Base-by-base conservation (phyloP, 2,329 filamentous ascomycete species). In the Hortaea werneckii region DNA sequence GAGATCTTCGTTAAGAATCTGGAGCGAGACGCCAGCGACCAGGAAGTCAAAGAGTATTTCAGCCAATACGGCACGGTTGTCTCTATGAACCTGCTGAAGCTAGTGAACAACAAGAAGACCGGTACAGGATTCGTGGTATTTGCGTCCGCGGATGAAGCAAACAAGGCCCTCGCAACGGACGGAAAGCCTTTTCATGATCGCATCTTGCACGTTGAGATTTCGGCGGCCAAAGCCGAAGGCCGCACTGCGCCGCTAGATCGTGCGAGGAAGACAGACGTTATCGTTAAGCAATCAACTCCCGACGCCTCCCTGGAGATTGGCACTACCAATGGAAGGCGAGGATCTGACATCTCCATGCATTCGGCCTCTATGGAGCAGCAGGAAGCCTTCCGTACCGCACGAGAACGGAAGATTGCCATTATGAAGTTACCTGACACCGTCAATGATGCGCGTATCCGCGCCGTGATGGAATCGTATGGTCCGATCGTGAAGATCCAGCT, bases 381-480 rank as follows among this genome's bases (percentile, higher is more conserved):
- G 8, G 51, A 58, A 10, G 54, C 53, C 26, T 54, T 51, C 37
- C 55, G 49, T 32, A 59, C 57, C 1, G 61, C 62, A 20, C 55
- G 54, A 37, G 78, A 81, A 41, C 81, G 87, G 43, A 92, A 86
- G 1, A 75, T 96, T 42, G 83, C 83, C 7, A 71, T 98, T 28
- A 78, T 95, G 67, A 84, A 89, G 51, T 72, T 98, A 1, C 87
- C 92, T 0, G 92, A 96, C 59, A 96, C 89, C 0, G 79, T 96
- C 58, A 95, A 94, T 53, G 87, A 94, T 58, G 80, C 85, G 1
- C 86, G 89, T 29, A 79, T 98, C 45, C 79, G 79, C 39, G 75
- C 80, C 0, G 70, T 94, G 2, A 80, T 85, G 6, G 83, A 87
- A 55, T 75, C 79, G 1, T 75, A 82, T 39, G 88, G 87, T 0